These are phyloP conservation scores for Cyberlindnera meyerae DNA, from an alignment of 805 yeast genomes.

Conservation along the genomic window DNA sequence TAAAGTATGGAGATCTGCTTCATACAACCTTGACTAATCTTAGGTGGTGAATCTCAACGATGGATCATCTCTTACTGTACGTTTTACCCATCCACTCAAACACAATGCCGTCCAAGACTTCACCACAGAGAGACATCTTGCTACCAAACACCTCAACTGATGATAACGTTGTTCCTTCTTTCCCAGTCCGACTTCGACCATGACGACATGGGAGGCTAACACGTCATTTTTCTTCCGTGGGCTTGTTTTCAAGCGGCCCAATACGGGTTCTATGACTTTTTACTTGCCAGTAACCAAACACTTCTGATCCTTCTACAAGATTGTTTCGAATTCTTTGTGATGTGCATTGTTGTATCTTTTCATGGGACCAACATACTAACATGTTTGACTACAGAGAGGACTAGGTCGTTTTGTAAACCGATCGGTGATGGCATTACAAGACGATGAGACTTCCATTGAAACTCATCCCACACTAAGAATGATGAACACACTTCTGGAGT, in stretches of 20 bases:
- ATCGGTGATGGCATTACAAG: neutral
- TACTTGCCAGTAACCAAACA: constrained; percentile 82
- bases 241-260: constrained; percentile 21
- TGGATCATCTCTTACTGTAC: constrained; percentile 2
- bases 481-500: neutral
- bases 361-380: constrained; percentile 1
- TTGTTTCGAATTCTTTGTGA: constrained; percentile 2
- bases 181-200: constrained; percentile 90
- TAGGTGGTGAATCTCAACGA: too few species aligned
- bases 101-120: too few species aligned
- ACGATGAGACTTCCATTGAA: neutral
- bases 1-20: too few species aligned
- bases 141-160: constrained; percentile 23
- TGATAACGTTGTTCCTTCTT: constrained; percentile 68
- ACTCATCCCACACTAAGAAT: neutral
- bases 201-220: constrained; percentile 72
- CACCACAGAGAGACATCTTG: neutral
- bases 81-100: too few species aligned
- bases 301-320: constrained; percentile 53
- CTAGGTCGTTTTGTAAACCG: constrained; percentile 12
- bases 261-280: constrained; percentile 46
- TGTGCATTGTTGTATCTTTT: neutral
- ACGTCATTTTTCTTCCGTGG: constrained; percentile 27
- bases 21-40: too few species aligned
- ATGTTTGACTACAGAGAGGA: constrained; percentile 8